Conservation (phyloP, 768 basidiomycete genomes). For the Termitomyces sp. region DNA sequence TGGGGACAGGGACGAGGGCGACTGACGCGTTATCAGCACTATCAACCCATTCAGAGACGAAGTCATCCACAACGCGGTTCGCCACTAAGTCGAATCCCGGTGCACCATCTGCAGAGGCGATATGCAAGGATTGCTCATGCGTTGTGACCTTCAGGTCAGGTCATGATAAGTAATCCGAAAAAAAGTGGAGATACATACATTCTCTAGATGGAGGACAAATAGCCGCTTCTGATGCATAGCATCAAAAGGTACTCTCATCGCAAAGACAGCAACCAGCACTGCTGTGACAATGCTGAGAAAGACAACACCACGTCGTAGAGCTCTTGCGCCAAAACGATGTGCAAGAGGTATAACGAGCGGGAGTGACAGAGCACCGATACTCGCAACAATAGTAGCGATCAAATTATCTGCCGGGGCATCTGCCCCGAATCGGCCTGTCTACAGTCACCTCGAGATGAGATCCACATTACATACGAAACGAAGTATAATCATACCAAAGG, state of each 20-base stretch:
- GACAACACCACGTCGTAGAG: conserved; percentile 33
- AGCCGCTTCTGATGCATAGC: conserved; percentile 81
- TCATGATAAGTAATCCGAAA: neutral
- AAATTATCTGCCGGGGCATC: conserved; percentile 87
- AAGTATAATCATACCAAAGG: conserved; percentile 54
- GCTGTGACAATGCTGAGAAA: conserved; percentile 41
- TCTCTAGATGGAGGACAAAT: conserved; percentile 80
- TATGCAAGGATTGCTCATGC: conserved; percentile 66
- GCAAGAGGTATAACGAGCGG: conserved; percentile 67
- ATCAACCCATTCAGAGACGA: conserved; percentile 38
- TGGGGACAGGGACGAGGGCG: conserved; percentile 38
- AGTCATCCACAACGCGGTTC: conserved; percentile 49
- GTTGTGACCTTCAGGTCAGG: conserved; percentile 54
- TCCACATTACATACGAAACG: neutral
- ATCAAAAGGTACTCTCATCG: conserved; percentile 64
- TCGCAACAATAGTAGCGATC: conserved; percentile 70
- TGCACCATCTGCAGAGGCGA: conserved; percentile 79
- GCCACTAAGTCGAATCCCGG: conserved; percentile 69
- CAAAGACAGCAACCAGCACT: conserved; percentile 55
- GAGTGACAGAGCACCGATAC: conserved; percentile 48
- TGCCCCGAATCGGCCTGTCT: conserved; percentile 80
- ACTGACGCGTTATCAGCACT: conserved; percentile 16
- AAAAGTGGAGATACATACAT: conserved; percentile 42
- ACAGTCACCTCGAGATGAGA: neutral
- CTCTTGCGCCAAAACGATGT: conserved; percentile 54